Evolutionary conservation across 352 stramenopile species (phyloP).

Genomic region (Pilasporangium apinafurcum): DNA sequence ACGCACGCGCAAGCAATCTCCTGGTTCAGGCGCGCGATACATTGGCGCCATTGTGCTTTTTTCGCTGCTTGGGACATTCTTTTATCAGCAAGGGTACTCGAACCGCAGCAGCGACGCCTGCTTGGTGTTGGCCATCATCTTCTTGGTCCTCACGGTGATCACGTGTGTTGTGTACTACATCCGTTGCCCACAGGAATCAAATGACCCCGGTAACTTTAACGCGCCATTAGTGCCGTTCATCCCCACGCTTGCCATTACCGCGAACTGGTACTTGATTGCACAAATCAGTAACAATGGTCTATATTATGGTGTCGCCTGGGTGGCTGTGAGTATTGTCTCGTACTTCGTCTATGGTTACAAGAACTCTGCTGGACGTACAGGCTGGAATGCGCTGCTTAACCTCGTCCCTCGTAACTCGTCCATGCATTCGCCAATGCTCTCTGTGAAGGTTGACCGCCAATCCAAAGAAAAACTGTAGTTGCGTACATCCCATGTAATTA

Average conservation of each 20-base stretch:
- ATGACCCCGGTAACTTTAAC: slow-evolving; percentile 3
- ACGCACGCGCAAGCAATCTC: slow-evolving; percentile 11
- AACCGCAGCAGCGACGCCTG: background rate
- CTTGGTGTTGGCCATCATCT: slow-evolving; percentile 8
- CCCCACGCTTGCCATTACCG: slow-evolving; percentile 7
- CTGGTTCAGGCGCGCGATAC: slow-evolving; percentile 7
- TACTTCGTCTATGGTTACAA: slow-evolving; percentile 22
- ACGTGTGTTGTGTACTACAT: slow-evolving; percentile 1
- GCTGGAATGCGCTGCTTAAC: slow-evolving; percentile 8
- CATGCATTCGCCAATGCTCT: too few relatives aligned
- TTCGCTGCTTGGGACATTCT: slow-evolving; percentile 2
- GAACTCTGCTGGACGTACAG: slow-evolving; percentile 8
- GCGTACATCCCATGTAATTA: too few relatives aligned
- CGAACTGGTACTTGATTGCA: slow-evolving; percentile 20
- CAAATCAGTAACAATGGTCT: slow-evolving; percentile 8
- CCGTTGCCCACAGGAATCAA: slow-evolving; percentile 10
- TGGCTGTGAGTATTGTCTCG: slow-evolving; percentile 7
- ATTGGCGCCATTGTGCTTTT: slow-evolving; percentile 5
- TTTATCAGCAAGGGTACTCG: slow-evolving; percentile 15
- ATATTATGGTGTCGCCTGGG: slow-evolving; percentile 4
- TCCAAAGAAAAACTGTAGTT: slow-evolving; percentile 28
- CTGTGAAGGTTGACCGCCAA: too few relatives aligned
- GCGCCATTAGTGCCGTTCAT: slow-evolving; percentile 17
- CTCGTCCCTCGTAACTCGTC: too few relatives aligned
- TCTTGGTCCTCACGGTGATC: slow-evolving; percentile 7